Evolutionary conservation across 164 flowering plant genomes (phyloP), one percentile per base, ranked within the genome.

Genomic region (Nymphaea colorata): DNA sequence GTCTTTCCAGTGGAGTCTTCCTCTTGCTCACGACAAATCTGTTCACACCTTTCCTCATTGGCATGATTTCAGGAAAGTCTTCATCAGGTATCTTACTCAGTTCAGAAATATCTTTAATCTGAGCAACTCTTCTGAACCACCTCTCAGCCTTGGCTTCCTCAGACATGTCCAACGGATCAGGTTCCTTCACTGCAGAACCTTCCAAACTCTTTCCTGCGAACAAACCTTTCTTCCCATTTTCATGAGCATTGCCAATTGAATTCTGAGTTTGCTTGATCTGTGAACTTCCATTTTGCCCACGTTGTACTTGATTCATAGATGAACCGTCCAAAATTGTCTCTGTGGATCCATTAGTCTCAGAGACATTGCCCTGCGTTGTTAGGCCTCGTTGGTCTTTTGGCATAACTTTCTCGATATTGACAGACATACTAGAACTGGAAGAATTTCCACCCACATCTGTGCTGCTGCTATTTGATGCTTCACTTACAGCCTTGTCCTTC

Each of bases 61-160:
- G 99, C 99, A 94, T 94, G 80, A 94, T 94, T 11, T 86, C 80
- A 2, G 99, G 99, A 73, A 94, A 94, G 67, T 94, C 99, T 74
- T 90, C 96, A 76, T 94, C 98, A 0, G 98, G 98, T 55, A 90
- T 94, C 78, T 90, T 83, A 70, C 96, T 88, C 61, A 94, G 83
- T 78, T 94, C 98, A 3, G 98, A 90, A 43, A 91, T 91, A 79
- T 94, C 98, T 65, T 94, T 91, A 44, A 94, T 94, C 79, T 91
- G 96, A 41, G 96, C 90, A 67, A 86, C 96, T 43, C 99, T 90
- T 42, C 86, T 73, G 73, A 94, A 91, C 98, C 98, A 94, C 70
- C 99, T 87, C 76, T 91, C 87, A 6, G 96, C 86, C 69, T 91
- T 94, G 14, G 98, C 98, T 79, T 94, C 99, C 79, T 94, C 98